Evolutionary conservation across 2,329 filamentous ascomycete genomes (phyloP).

Genomic region (Aphanocladium album): DNA sequence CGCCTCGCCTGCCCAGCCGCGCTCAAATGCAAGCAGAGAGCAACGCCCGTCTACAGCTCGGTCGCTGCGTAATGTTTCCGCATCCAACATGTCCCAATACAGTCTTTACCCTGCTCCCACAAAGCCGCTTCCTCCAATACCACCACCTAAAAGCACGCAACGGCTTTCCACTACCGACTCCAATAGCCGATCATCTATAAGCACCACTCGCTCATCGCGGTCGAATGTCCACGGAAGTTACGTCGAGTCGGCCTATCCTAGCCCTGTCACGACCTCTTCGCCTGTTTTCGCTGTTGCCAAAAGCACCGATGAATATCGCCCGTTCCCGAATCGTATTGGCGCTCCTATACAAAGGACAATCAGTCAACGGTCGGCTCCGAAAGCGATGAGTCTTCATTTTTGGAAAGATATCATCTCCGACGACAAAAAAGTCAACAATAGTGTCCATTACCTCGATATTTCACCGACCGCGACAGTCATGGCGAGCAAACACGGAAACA

Average conservation of each 20-base stretch:
- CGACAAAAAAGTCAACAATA: slow-evolving; percentile 26
- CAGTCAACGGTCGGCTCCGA: slow-evolving; percentile 4
- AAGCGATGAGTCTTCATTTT: slow-evolving; percentile 10
- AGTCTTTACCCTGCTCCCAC: slow-evolving; percentile 11
- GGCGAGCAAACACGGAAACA: slow-evolving; percentile 45
- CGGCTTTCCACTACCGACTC: slow-evolving; percentile 1
- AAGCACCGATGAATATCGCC: background rate
- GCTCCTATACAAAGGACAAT: background rate
- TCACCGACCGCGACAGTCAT: slow-evolving; percentile 28
- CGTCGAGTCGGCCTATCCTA: background rate
- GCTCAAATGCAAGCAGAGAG: background rate
- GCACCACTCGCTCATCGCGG: slow-evolving; percentile 1
- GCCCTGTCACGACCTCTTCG: background rate
- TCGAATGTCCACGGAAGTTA: background rate
- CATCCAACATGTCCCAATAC: slow-evolving; percentile 7
- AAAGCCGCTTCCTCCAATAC: slow-evolving; percentile 11
- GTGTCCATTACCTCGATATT: slow-evolving; percentile 32
- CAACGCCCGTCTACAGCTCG: background rate
- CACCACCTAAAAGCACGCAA: background rate
- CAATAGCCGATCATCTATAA: slow-evolving; percentile 10
- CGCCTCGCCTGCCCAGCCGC: background rate
- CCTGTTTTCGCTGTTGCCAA: background rate
- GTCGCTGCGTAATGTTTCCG: background rate
- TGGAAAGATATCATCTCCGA: slow-evolving; percentile 21
- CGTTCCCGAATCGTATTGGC: background rate